These are phyloP conservation scores for Pichia nanzhaoensis DNA, from an alignment of 805 yeast genomes.

Conservation along the genomic window DNA sequence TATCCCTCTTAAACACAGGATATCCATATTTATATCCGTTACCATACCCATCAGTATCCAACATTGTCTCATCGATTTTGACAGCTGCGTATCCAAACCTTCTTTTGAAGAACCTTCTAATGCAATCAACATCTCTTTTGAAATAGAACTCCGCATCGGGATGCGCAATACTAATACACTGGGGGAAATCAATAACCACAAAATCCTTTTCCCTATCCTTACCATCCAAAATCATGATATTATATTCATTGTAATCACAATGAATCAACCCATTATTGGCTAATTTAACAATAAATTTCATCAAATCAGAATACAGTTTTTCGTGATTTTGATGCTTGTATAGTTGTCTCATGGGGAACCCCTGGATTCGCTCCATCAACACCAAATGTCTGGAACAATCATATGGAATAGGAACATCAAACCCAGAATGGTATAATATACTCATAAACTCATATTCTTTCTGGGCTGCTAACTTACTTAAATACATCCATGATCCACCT, in stretches of 20 bases:
- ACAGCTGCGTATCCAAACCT: constrained; percentile 69
- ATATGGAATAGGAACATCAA: constrained; percentile 80
- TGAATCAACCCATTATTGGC: constrained; percentile 90
- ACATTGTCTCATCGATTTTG: constrained; percentile 55
- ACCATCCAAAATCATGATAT: constrained; percentile 64
- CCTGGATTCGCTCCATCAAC: constrained; percentile 84
- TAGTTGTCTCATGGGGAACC: constrained; percentile 84
- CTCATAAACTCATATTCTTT: constrained; percentile 89
- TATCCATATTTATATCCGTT: constrained; percentile 70
- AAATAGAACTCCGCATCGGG: constrained; percentile 82
- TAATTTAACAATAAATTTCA: constrained; percentile 77
- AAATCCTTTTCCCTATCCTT: constrained; percentile 56
- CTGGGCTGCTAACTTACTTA: constrained; percentile 84
- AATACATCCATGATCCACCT: constrained; percentile 85
- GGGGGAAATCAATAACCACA: constrained; percentile 96
- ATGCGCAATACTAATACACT: constrained; percentile 91
- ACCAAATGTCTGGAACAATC: constrained; percentile 90
- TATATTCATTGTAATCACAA: constrained; percentile 96
- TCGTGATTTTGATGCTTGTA: constrained; percentile 63
- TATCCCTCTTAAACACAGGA: constrained; percentile 76
- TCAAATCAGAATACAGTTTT: constrained; percentile 72
- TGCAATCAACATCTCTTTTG: constrained; percentile 88
- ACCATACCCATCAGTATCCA: constrained; percentile 74
- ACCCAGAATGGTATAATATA: constrained; percentile 65
- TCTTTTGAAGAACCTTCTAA: constrained; percentile 72